Percentiles rank a stretch among this genome's conserved stretches.
Evolutionary conservation across 257 asterid species (phyloP).

Genomic region (Eucommia ulmoides): DNA sequence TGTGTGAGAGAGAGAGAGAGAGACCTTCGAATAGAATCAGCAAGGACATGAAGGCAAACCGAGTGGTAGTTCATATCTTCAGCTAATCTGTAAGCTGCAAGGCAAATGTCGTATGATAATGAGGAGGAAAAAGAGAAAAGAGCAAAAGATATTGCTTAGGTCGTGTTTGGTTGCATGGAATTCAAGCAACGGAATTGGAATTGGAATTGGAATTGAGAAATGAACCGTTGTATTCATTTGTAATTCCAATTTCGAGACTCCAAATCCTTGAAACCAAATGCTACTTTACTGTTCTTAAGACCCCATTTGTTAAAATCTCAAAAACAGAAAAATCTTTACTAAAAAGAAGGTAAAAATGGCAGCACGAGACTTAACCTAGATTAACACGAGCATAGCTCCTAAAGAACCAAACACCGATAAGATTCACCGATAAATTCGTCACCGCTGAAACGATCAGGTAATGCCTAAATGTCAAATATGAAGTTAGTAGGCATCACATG

Average conservation of each 20-base stretch:
- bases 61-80: conserved; percentile 98
- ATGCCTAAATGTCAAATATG: conserved; percentile 39
- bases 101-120: conserved; percentile 3
- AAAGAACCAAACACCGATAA: conserved; percentile 97
- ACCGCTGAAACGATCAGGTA: conserved; percentile 88
- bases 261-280: neutral
- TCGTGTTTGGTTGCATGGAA: too few species aligned
- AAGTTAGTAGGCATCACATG: neutral
- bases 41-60: conserved; percentile 84
- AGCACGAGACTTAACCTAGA: conserved; percentile 46
- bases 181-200: too few species aligned
- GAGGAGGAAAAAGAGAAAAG: too few species aligned
- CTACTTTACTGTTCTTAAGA: neutral
- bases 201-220: too few species aligned
- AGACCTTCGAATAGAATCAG: conserved; percentile 96
- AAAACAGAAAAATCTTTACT: neutral
- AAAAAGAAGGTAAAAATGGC: neutral
- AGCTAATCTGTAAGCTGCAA: conserved; percentile 78
- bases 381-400: conserved; percentile 86
- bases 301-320: neutral
- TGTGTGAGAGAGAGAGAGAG: neutral
- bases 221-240: too few species aligned
- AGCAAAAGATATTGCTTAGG: too few species aligned
- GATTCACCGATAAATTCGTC: conserved; percentile 87
- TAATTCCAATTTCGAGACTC: neutral